Base-by-base conservation (phyloP, 2,329 filamentous ascomycete species). In the Daldinia eschscholtzii region DNA sequence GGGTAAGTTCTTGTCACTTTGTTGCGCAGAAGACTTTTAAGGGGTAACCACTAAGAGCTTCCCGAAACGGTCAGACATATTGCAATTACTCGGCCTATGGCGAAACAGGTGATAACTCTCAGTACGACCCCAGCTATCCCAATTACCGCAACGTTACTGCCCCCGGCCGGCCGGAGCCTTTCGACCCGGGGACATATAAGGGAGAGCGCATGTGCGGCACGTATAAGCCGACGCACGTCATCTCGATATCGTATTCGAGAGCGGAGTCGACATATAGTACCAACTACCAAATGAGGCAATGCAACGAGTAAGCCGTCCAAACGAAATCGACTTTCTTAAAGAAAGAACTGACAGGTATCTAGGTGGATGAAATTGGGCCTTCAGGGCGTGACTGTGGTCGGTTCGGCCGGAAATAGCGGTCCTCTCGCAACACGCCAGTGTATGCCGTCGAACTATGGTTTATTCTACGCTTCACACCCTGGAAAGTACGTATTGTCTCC, bases 231-330 rank as follows among this genome's bases (percentile, higher is more conserved):
- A 83, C 84, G 1, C 84, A 86, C 67, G 84, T 86, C 12, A 80
- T 84, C 57, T 81, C 79, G 6, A 82, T 86, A 37, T 84, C 82
- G 0, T 84, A 85, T 67, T 84, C 83, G 18, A 80, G 81, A 48
- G 28, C 33, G 6, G 30, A 35, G 52, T 37, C 52, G 15, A 81
- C 82, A 5, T 77, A 85, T 15, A 83, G 83, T 0, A 71, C 79
- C 10, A 74, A 73, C 63, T 86, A 87, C 73, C 83, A 84, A 53
- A 76, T 81, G 63, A 73, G 75, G n/a, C 76, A 77, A 56, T 80
- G 79, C 65, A 76, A 78, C 39, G 75, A 80, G 56, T 83, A 80
- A 70, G 73, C 82, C 58, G 12, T 37, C 6, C 44, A n/a, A 12
- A 23, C 20, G 12, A 28, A 3, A n/a, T 2, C 12, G 20, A 28